Percentiles rank a stretch among this genome's conserved stretches.
Conservation (phyloP, 768 basidiomycete species). For the Coprinopsis cinerea region DNA sequence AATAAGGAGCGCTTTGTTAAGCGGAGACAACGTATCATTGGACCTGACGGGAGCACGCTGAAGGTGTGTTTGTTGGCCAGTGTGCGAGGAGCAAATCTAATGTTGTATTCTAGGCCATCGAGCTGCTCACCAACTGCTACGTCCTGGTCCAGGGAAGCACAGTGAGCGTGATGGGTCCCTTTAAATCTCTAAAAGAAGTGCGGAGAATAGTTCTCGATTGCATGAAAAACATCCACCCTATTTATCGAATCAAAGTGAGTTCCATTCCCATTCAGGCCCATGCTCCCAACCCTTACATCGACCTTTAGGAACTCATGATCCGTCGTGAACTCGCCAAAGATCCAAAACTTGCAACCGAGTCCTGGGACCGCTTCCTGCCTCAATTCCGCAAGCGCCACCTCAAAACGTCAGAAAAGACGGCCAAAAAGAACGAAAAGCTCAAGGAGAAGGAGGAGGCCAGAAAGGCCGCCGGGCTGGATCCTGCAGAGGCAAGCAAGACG, state of each 20-base stretch:
- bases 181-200: slow-evolving; percentile 94
- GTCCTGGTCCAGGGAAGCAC: slow-evolving; percentile 98
- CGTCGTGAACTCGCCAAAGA: slow-evolving; percentile 97
- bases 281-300: slow-evolving; percentile 7
- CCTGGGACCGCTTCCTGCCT: slow-evolving; percentile 97
- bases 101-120: slow-evolving; percentile 68
- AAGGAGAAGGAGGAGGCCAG: slow-evolving; percentile 58
- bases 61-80: slow-evolving; percentile 53
- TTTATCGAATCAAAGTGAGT: slow-evolving; percentile 92
- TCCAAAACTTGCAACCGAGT: slow-evolving; percentile 87
- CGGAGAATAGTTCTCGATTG: slow-evolving; percentile 95
- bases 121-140: slow-evolving; percentile 93
- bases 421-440: slow-evolving; percentile 75
- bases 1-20: slow-evolving; percentile 98
- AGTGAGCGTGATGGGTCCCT: slow-evolving; percentile 96
- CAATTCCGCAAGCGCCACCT: slow-evolving; percentile 92
- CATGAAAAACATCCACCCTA: slow-evolving; percentile 99
- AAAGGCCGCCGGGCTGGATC: slow-evolving; percentile 57
- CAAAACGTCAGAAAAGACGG: slow-evolving; percentile 90
- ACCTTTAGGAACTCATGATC: slow-evolving; percentile 89
- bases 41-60: slow-evolving; percentile 93
- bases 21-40: slow-evolving; percentile 91
- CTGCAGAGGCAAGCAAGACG: slow-evolving; percentile 32
- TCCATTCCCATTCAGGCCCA: not conserved
- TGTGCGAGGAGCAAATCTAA: not conserved